Evolutionary conservation across 345 rosid genomes (phyloP), one percentile per base, ranked within the genome.

Genomic region (Toxicodendron radicans): DNA sequence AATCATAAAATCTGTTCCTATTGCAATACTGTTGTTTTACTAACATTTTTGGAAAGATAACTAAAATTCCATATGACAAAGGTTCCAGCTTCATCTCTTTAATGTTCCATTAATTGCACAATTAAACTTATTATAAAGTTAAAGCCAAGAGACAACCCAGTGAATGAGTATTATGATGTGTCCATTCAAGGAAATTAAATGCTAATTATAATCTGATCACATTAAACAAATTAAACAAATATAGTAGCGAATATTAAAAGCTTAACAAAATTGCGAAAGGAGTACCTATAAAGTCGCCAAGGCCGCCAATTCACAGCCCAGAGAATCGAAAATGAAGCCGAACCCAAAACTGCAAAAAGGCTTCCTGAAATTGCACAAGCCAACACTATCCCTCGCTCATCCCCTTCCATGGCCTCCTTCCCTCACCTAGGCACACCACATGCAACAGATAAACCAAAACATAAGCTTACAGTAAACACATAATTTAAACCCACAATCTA

Each of bases 271-370:
- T 5, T n/a, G 57, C 5, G 7, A 24, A 53, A 66, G 43, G 63
- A 24, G 59, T 82, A 95, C 99, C 99, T 93, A 73, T 93, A 95
- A 75, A 95, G 90, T 84, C 97, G 83, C 99, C 98, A 95, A 7
- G 99, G 98, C 75, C 99, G 88, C 99, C 99, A 93, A 83, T 91
- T 95, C 75, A 95, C 98, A 4, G 90, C 89, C 99, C 92, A 91
- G 7, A 95, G 93, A 71, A 93, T 90, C 66, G 84, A 87, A 81
- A 90, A 93, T 7, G 99, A 95, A 74, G 91, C 88, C 60, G 73
- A 88, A 81, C 97, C 93, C 71, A 89, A 78, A 86, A 87, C 84
- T 2, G 88, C 64, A 64, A 90, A 93, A 79, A 95, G 95, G 87
- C 91, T 75, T 83, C 99, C 97, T 59, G 95, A 91, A 84, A 91